Base-by-base conservation (phyloP, 2,329 filamentous ascomycete genomes). In the Fusarium robinianum region DNA sequence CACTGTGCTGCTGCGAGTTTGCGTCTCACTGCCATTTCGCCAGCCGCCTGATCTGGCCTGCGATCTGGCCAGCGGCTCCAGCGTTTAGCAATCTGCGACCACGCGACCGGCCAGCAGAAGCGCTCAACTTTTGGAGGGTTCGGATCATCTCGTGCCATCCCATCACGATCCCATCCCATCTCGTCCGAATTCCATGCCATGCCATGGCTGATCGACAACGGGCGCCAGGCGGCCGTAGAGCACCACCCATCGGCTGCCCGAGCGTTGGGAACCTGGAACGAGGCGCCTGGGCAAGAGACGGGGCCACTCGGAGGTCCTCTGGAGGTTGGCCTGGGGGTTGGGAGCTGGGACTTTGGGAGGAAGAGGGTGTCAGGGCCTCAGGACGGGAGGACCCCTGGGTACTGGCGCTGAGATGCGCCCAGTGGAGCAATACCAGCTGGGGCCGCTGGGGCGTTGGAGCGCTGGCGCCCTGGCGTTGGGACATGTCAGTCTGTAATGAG, bases 391-490 rank as follows among this genome's bases (percentile, higher is more conserved):
- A 55, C 53, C 57, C 47, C 54, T 60, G 56, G 41, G 46, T 29
- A 55, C 42, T 60, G 56, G 58, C 58, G 58, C 46, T 58, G 56
- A 37, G 58, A 60, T 61, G 54, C 56, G 57, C 52, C 54, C 49
- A 46, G 58, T 61, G 58, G 58, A 53, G 49, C 19, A 42, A 23
- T 14, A 32, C 44, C 45, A 30, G 40, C 47, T 37, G 45, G 55
- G 55, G 45, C 25, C 19, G 30, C 41, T 22, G 35, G 36, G 40
- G 32, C 37, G 39, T 15, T 31, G 32, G 44, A 39, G 37, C 37
- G 49, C 45, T 41, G 45, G 45, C 31, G 27, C 50, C 18, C 27
- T 29, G 39, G 44, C 45, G 49, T 46, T 34, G 18, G 48, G 41
- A 51, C 40, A 56, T 53, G 50, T 46, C 50, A 59, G 57, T 46